These are phyloP conservation scores for Colletotrichum higginsianum DNA, from an alignment of 2,329 filamentous ascomycete genomes.

Conservation along the genomic window DNA sequence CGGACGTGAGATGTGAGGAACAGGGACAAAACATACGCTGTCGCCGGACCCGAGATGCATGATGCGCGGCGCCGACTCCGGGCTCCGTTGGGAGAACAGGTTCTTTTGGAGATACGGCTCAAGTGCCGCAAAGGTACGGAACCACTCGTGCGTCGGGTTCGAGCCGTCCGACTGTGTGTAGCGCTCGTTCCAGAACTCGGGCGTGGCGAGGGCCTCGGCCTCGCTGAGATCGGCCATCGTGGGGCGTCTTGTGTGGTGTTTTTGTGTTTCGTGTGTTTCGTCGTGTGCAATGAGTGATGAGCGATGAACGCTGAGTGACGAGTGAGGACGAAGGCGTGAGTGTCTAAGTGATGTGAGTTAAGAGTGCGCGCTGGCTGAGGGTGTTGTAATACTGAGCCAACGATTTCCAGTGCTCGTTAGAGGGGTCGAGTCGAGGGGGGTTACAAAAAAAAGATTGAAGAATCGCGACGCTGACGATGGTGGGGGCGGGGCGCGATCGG, in stretches of 20 bases:
- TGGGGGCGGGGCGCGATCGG: conserved; percentile 14
- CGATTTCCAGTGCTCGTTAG: neutral
- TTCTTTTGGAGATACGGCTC: conserved; percentile 61
- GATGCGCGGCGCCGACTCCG: conserved; percentile 56
- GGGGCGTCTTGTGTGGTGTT: neutral
- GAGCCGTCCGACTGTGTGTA: conserved; percentile 58
- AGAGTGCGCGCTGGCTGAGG: neutral
- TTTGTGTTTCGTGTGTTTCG: too few species aligned
- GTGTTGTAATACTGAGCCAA: neutral
- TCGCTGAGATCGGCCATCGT: conserved; percentile 23
- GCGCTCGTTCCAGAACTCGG: conserved; percentile 66
- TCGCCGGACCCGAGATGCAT: conserved; percentile 72
- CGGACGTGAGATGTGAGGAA: neutral
- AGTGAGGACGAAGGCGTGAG: neutral
- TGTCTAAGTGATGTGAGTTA: too few species aligned
- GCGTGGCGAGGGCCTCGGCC: conserved; percentile 50
- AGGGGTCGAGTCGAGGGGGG: neutral
- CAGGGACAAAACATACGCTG: conserved; percentile 58
- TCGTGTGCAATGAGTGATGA: neutral
- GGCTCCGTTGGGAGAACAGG: conserved; percentile 54
- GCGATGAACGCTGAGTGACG: neutral
- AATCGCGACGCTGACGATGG: neutral
- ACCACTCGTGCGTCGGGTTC: conserved; percentile 68
- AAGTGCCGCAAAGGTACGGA: conserved; percentile 63
- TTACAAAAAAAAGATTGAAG: neutral